phyloP scores from a whole-genome alignment of 2,329 filamentous ascomycete genomes.

The Periconia sp. region DNA sequence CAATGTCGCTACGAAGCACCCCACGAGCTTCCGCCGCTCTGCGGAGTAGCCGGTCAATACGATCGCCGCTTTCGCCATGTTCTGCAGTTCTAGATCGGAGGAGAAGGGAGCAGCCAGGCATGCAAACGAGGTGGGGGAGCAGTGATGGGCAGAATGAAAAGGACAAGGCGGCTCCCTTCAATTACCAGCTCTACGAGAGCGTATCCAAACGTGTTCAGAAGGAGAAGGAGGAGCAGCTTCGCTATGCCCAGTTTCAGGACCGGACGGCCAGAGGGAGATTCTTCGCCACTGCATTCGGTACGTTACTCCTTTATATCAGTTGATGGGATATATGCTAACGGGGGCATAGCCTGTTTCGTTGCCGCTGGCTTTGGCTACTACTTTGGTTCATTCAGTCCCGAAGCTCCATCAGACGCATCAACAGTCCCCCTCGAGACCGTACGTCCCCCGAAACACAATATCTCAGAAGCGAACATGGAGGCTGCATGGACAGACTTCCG shows the following conservation, averaged over 20 bases:
- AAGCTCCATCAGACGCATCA: conserved; percentile 57
- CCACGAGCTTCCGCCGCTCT: conserved; percentile 29
- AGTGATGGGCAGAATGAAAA: conserved; percentile 19
- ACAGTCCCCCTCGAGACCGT: conserved; percentile 60
- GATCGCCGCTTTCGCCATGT: conserved; percentile 12
- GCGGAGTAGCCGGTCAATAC: conserved; percentile 16
- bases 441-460: conserved; percentile 60
- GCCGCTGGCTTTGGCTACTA: conserved; percentile 62
- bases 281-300: conserved; percentile 38
- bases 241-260: conserved; percentile 33
- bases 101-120: conserved; percentile 18
- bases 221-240: conserved; percentile 63
- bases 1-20: conserved; percentile 39
- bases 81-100: no score
- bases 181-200: conserved; percentile 67
- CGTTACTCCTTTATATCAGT: conserved; percentile 1
- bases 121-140: conserved; percentile 46
- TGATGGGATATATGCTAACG: neutral
- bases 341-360: conserved; percentile 55
- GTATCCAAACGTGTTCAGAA: conserved; percentile 63
- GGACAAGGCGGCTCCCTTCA: conserved; percentile 57
- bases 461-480: conserved; percentile 63
- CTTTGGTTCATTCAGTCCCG: conserved; percentile 58
- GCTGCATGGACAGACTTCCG: conserved; percentile 70
- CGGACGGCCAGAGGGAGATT: conserved; percentile 44